phyloP scores from a whole-genome alignment of 1,139 yeast genomes.

The Eremothecium sinecaudum region DNA sequence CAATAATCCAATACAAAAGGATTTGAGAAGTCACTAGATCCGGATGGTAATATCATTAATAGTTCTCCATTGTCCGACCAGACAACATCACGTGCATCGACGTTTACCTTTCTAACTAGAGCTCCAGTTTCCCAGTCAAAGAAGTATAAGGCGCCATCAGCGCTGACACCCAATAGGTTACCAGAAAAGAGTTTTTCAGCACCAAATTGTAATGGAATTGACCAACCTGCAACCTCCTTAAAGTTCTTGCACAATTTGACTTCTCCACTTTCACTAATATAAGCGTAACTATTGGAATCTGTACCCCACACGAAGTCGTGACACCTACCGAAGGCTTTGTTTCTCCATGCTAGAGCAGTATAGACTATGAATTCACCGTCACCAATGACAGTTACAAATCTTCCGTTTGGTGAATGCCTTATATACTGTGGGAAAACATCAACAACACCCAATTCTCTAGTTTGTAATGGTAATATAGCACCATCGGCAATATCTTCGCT shows the following conservation, averaged over 20 bases:
- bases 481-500: conserved; percentile 68
- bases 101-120: conserved; percentile 75
- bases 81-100: conserved; percentile 68
- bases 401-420: conserved; percentile 91
- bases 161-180: conserved; percentile 68
- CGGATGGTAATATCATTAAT: conserved; percentile 60
- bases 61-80: conserved; percentile 96
- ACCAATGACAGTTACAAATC: conserved; percentile 94
- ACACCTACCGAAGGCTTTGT: conserved; percentile 85
- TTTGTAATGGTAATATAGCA: conserved; percentile 61
- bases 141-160: conserved; percentile 71
- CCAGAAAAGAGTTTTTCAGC: conserved; percentile 85
- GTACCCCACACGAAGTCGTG: conserved; percentile 91
- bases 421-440: conserved; percentile 87
- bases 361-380: conserved; percentile 96
- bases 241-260: conserved; percentile 76
- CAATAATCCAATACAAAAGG: conserved; percentile 72
- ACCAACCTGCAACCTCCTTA: conserved; percentile 58
- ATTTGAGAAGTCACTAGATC: conserved; percentile 19
- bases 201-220: conserved; percentile 59
- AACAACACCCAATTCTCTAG: conserved; percentile 83
- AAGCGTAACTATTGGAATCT: conserved; percentile 80
- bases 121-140: conserved; percentile 90
- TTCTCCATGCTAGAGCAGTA: conserved; percentile 97
- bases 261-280: conserved; percentile 57